Evolutionary conservation across 176 grass and related monocot genomes (phyloP).

Genomic region (Oryza meyeriana): DNA sequence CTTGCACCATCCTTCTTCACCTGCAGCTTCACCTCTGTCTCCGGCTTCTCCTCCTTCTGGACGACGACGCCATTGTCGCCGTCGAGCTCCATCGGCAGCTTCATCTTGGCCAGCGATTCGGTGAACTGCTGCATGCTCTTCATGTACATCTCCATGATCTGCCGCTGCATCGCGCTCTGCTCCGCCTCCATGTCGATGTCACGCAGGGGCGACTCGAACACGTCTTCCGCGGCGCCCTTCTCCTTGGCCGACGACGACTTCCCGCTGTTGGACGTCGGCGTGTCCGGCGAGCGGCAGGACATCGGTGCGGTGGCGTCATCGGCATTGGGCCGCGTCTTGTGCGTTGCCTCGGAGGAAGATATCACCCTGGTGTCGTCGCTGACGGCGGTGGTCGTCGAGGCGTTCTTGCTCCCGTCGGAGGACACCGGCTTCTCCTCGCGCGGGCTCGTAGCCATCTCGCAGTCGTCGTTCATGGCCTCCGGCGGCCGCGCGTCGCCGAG

Average conservation of each 20-base stretch:
- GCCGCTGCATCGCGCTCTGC: slow-evolving; percentile 84
- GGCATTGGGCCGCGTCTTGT: background rate
- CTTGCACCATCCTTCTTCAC: slow-evolving; percentile 67
- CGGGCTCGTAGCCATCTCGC: slow-evolving; percentile 47
- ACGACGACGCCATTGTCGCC: slow-evolving; percentile 22
- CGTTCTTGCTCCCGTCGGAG: slow-evolving; percentile 44
- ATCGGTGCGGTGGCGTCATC: background rate
- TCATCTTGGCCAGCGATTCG: slow-evolving; percentile 71
- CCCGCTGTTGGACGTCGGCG: slow-evolving; percentile 50
- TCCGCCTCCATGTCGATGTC: slow-evolving; percentile 59
- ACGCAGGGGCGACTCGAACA: slow-evolving; percentile 55
- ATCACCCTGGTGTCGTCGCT: slow-evolving; percentile 40
- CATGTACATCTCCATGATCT: slow-evolving; percentile 95
- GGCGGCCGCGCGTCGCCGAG: slow-evolving; percentile 1
- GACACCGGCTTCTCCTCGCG: slow-evolving; percentile 15
- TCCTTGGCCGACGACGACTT: background rate
- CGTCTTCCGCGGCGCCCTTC: slow-evolving; percentile 4
- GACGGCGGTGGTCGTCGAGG: slow-evolving; percentile 44
- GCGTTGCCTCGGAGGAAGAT: background rate
- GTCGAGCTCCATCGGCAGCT: slow-evolving; percentile 65
- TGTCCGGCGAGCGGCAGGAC: slow-evolving; percentile 43
- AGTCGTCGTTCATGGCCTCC: slow-evolving; percentile 26
- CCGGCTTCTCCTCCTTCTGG: slow-evolving; percentile 37
- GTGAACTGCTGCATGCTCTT: slow-evolving; percentile 97
- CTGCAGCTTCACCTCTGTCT: slow-evolving; percentile 32